Conservation (phyloP, 371 early-diverging fungal species). For the Umbelopsis sp. region DNA sequence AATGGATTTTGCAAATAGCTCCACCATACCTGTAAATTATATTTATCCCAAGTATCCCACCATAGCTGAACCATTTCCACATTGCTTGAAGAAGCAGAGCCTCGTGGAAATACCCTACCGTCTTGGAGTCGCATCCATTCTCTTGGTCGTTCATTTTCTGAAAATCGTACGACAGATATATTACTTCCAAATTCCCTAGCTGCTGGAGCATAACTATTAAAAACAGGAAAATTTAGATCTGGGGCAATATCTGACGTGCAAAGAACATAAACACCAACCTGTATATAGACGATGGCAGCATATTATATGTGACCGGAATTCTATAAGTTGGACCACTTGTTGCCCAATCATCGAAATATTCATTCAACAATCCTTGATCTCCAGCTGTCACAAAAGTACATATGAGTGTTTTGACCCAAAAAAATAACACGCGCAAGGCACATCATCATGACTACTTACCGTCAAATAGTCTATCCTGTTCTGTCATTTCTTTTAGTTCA, state of each 20-base stretch:
- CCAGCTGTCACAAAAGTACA: conserved; percentile 57
- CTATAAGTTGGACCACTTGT: conserved; percentile 53
- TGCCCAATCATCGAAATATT: conserved; percentile 77
- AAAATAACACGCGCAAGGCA: too few relatives aligned
- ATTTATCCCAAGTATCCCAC: conserved; percentile 13
- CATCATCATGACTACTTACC: conserved; percentile 36
- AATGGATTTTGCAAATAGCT: too few relatives aligned
- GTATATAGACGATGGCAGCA: conserved; percentile 79
- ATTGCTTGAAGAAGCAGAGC: not conserved
- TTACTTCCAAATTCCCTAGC: conserved; percentile 55
- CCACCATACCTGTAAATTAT: conserved; percentile 1
- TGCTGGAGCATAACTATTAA: conserved; percentile 62
- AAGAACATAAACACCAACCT: conserved; percentile 31
- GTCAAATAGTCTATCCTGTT: conserved; percentile 62
- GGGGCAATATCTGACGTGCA: not conserved
- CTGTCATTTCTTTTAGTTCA: conserved; percentile 49
- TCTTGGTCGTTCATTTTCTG: conserved; percentile 86
- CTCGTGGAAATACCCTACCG: conserved; percentile 45
- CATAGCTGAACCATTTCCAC: conserved; percentile 4
- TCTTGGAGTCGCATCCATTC: conserved; percentile 55
- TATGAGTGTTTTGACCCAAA: not conserved
- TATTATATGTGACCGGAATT: conserved; percentile 82
- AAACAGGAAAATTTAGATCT: not conserved
- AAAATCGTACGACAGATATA: conserved; percentile 80
- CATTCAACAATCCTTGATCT: conserved; percentile 86